Base-by-base conservation (phyloP, 768 basidiomycete genomes). In the Fibroporia radiculosa region DNA sequence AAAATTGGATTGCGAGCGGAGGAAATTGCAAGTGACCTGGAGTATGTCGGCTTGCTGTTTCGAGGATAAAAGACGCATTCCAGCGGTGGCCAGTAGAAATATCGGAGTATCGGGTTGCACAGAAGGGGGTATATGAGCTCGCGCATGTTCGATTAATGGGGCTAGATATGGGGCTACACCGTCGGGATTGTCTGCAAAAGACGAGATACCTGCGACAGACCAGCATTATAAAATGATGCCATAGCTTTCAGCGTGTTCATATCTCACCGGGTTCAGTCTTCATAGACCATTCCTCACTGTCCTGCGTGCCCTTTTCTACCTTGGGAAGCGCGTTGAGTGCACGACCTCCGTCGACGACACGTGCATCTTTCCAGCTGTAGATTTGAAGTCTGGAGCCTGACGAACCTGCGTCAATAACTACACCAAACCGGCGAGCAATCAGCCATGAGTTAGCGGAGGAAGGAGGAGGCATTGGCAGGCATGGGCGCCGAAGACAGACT, bases 341-440 rank as follows among this genome's bases (percentile, higher is more conserved):
- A 69, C 39, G 74, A 69, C 47, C 77, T 71, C 45, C 76, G 70
- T 14, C 74, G 69, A 34, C 81, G 69, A 71, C 62, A 45, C 77
- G 72, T 18, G 93, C 84, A 62, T 97, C 84, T 51, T 77, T 77
- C 96, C 95, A 99, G 62, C 89, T 92, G 68, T 99, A 98, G 54
- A 98, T 91, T 63, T 97, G 93, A 27, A 97, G 70, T 43, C 96
- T 72, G 4, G 95, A 97, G 23, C 96, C 96, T 19, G 93, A 97
- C 62, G 93, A 96, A 49, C 96, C 96, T 60, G 96, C 96, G 71
- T 99, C 96, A 64, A 99, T 90, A 50, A 98, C 93, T 48, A 98
- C 77, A 48, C 90, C 92, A 65, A 91, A 95, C 56, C 83, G 80
- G 53, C 91, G 81, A 44, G 79, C 80, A 48, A 74, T 66, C 45